Evolutionary conservation across 1,139 yeast genomes (phyloP).

Genomic region (Entelexis paramagnoliae): DNA sequence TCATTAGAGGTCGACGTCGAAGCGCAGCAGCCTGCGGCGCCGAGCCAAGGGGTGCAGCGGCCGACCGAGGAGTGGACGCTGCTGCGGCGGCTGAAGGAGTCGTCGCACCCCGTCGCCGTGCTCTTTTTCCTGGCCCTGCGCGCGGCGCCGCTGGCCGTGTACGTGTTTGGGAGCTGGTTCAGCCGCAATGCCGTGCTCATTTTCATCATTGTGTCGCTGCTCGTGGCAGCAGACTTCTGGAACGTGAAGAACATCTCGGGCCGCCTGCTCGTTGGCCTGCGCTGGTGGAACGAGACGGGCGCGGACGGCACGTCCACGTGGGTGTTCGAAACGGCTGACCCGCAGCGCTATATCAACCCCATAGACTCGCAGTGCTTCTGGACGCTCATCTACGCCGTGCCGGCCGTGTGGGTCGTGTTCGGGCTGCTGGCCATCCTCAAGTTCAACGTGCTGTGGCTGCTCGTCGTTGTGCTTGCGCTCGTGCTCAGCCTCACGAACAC

Average conservation of each 20-base stretch:
- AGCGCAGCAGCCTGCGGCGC: slow-evolving; percentile 11
- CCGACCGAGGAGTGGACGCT: slow-evolving; percentile 25
- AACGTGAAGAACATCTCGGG: slow-evolving; percentile 87
- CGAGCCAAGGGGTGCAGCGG: background rate
- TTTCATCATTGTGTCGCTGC: slow-evolving; percentile 64
- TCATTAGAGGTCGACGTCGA: slow-evolving; percentile 19
- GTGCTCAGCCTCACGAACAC: slow-evolving; percentile 70
- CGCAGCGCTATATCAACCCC: slow-evolving; percentile 72
- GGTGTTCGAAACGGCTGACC: slow-evolving; percentile 86
- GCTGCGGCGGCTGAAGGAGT: slow-evolving; percentile 41
- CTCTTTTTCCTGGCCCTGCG: slow-evolving; percentile 55
- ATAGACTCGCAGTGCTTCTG: slow-evolving; percentile 86
- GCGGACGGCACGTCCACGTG: slow-evolving; percentile 59
- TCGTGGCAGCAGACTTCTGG: slow-evolving; percentile 88
- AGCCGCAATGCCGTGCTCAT: slow-evolving; percentile 43
- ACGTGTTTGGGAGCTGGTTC: slow-evolving; percentile 60
- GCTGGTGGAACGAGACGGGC: slow-evolving; percentile 77
- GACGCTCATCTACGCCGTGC: slow-evolving; percentile 65
- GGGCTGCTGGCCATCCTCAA: slow-evolving; percentile 70
- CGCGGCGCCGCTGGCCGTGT: slow-evolving; percentile 50
- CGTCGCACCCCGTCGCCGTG: slow-evolving; percentile 77
- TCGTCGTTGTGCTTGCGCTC: slow-evolving; percentile 44
- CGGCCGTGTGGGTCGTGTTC: slow-evolving; percentile 62
- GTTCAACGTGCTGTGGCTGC: slow-evolving; percentile 57
- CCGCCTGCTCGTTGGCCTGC: slow-evolving; percentile 72